Evolutionary conservation across 768 basidiomycete genomes (phyloP), one percentile per base, ranked within the genome.

Genomic region (Trichaptum fuscoviolaceum): DNA sequence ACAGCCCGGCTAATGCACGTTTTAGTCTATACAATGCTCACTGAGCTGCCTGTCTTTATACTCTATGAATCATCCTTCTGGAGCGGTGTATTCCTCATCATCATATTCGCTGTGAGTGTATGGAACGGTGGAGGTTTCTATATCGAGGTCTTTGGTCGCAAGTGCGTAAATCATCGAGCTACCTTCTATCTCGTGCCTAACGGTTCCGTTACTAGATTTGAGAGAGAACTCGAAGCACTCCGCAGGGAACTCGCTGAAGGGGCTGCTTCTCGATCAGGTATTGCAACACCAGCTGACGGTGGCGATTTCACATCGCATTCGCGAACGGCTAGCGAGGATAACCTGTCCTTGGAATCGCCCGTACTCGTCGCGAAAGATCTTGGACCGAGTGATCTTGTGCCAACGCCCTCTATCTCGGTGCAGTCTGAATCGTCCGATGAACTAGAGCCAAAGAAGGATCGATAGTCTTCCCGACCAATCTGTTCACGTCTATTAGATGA

Each of bases 41-140:
- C 95, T 1, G 93, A 94, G 77, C 76, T 95, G 7, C 93, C 94
- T 0, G 85, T 96, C 4, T 92, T 88, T 72, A 64, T 96, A 30
- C 81, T 97, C 58, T 96, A 96, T 72, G 84, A 92, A 71, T 92
- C 88, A 71, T 78, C 91, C 2, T 79, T 83, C 66, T 92, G 90
- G 86, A 95, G 92, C 70, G 86, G 84, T 20, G 75, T 83, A 1
- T 97, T 95, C 79, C 77, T 98, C 25, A 77, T 96, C 52, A 69
- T 85, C 69, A 90, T 98, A 58, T 93, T 98, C 72, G 80, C 85
- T 18, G 92, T 95, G 59, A 91, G 91, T 67, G 94, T 91, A 0
- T 99, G 95, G 95, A 99, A 98, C 73, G 96, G 96, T 10, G 95
- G 92, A 25, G 93, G 92, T 1, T 97, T 89, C 81, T 97, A 97